Base-by-base conservation (phyloP, 129 eudicot species). In the Flaveria bidentis region DNA sequence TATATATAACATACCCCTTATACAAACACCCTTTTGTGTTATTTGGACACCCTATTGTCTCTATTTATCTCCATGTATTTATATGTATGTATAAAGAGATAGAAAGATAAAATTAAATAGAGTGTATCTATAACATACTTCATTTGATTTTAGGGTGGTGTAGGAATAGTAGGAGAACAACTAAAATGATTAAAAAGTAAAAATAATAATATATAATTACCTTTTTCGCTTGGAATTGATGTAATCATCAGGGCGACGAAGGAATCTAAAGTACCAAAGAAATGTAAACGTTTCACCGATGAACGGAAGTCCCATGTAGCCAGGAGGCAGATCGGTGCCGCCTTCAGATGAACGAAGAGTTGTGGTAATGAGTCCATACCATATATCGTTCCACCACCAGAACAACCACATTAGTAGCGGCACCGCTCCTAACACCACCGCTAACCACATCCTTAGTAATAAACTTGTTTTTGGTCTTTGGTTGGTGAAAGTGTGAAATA, bases 351-450 rank as follows among this genome's bases (percentile, higher is more conserved):
- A 77, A 25, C 74, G 77, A 16, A 76, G 9, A 58, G 45, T 80
- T 60, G 28, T 64, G 14, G 42, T 61, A 23, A 42, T 44, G 16
- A 79, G 16, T 17, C 57, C 73, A 28, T 81, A 84, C 88, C 84
- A 77, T 16, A 80, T 18, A 23, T 89, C 87, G 33, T 89, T 86
- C 91, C 88, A 88, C 87, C 85, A 79, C 91, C 87, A 84, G 66
- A 86, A 63, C 2, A 84, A 51, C 85, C 82, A 75, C 53, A 69
- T 80, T 13, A 76, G 71, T 66, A 81, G 46, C 9, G 86, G 78
- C 75, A 82, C 46, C 49, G 76, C 42, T 51, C 84, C 86, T 36
- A 83, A 17, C 58, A 75, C 72, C 70, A 74, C 47, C 4, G 72
- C 73, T 49, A 75, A 60, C 85, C 82, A 82, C 80, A 82, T 78